phyloP scores from a whole-genome alignment of 768 basidiomycete species.

The Tulasnella sp. region DNA sequence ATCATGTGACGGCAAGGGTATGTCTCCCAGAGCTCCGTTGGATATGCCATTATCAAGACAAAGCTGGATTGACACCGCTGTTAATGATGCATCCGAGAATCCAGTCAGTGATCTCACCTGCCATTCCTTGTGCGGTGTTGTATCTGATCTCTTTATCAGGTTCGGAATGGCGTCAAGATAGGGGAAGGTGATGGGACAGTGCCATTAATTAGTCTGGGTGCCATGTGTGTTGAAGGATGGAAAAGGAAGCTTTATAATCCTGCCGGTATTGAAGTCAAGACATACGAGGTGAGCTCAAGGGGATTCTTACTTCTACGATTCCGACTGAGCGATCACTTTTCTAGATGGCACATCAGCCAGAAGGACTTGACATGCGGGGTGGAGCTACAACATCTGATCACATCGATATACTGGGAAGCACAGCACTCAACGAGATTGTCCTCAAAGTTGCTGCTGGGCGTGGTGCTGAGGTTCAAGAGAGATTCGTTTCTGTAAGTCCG shows the following conservation, averaged over 20 bases:
- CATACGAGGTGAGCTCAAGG: slow-evolving; percentile 54
- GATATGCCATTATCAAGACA: slow-evolving; percentile 43
- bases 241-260: slow-evolving; percentile 84
- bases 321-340: neutral
- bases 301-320: neutral
- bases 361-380: slow-evolving; percentile 60
- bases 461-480: slow-evolving; percentile 44
- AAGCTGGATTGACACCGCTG: slow-evolving; percentile 77
- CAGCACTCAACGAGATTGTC: slow-evolving; percentile 76
- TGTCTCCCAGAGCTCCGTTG: slow-evolving; percentile 33
- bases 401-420: slow-evolving; percentile 71
- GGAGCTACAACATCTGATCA: slow-evolving; percentile 89
- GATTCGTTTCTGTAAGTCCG: slow-evolving; percentile 16
- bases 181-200: slow-evolving; percentile 96
- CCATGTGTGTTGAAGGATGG: slow-evolving; percentile 98
- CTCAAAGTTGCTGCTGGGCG: slow-evolving; percentile 78
- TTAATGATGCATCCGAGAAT: slow-evolving; percentile 45
- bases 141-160: slow-evolving; percentile 25
- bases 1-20: slow-evolving; percentile 28
- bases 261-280: slow-evolving; percentile 69
- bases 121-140: slow-evolving; percentile 10
- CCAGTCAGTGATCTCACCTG: slow-evolving; percentile 32
- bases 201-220: slow-evolving; percentile 66
- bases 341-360: slow-evolving; percentile 69
- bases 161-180: slow-evolving; percentile 76